These are phyloP conservation scores for Hypoxylon sp. DNA, from an alignment of 2,329 filamentous ascomycete species.

Conservation along the genomic window DNA sequence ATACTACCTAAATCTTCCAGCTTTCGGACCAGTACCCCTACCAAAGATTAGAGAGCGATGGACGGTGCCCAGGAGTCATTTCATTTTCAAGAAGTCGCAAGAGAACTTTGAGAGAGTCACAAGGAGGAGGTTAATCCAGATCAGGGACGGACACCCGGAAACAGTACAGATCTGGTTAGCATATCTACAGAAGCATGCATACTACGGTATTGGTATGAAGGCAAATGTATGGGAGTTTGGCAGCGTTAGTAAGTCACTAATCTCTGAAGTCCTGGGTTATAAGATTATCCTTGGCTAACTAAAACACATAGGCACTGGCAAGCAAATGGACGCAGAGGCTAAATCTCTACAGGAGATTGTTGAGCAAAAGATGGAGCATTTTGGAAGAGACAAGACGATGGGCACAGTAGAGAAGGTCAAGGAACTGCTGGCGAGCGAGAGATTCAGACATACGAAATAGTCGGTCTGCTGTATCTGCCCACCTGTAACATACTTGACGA, in stretches of 20 bases:
- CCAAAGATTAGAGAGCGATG: constrained; percentile 91
- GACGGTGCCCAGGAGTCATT: constrained; percentile 90
- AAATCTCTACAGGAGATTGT: constrained; percentile 58
- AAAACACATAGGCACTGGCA: constrained; percentile 62
- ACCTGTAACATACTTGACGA: constrained; percentile 30
- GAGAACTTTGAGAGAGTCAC: constrained; percentile 98
- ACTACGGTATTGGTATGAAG: constrained; percentile 98
- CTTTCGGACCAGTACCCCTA: constrained; percentile 86
- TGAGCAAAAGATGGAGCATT: constrained; percentile 68
- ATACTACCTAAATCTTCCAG: constrained; percentile 91
- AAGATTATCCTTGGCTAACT: constrained; percentile 34
- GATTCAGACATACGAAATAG: constrained; percentile 58
- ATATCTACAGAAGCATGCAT: constrained; percentile 91
- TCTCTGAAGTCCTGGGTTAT: constrained; percentile 1
- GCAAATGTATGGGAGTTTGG: constrained; percentile 95
- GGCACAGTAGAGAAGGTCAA: constrained; percentile 70
- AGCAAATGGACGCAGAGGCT: constrained; percentile 61
- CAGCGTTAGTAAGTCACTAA: constrained; percentile 70
- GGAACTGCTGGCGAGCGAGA: constrained; percentile 69
- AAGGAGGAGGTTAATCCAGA: constrained; percentile 86
- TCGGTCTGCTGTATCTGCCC: constrained; percentile 39
- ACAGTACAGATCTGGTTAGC: constrained; percentile 93
- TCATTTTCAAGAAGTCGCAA: constrained; percentile 97
- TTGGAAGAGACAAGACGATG: constrained; percentile 67
- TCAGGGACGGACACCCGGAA: constrained; percentile 91